Percentiles rank a stretch among this genome's conserved stretches.
These are phyloP conservation scores for Phyllosticta citrichinensis DNA, from an alignment of 2,329 filamentous ascomycete genomes.

Conservation along the genomic window DNA sequence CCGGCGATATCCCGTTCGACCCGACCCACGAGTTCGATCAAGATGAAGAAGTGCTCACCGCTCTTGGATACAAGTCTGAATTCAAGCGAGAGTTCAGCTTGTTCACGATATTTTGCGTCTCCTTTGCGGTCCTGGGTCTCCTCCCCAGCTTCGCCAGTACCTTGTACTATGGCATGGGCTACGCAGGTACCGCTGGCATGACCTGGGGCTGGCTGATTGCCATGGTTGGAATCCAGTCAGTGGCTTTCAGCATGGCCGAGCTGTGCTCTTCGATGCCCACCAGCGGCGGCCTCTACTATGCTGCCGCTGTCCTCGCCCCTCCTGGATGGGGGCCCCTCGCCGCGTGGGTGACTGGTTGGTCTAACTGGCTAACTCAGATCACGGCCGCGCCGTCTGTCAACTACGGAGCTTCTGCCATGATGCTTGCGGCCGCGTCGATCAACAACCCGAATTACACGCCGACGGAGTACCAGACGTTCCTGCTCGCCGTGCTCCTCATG, in stretches of 20 bases:
- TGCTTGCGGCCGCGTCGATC: slow-evolving; percentile 60
- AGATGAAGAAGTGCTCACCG: slow-evolving; percentile 53
- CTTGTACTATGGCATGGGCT: slow-evolving; percentile 57
- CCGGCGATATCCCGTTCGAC: slow-evolving; percentile 40
- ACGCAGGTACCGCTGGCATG: slow-evolving; percentile 45
- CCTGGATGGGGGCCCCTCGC: slow-evolving; percentile 56
- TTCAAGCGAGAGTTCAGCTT: slow-evolving; percentile 63
- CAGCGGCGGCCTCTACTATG: slow-evolving; percentile 63
- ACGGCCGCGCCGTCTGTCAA: slow-evolving; percentile 58
- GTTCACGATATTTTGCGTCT: slow-evolving; percentile 66
- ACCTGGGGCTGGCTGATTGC: slow-evolving; percentile 68
- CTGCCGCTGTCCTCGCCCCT: slow-evolving; percentile 59
- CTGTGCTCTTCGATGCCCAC: slow-evolving; percentile 66
- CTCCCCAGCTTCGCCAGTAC: slow-evolving; percentile 64
- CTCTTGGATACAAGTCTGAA: slow-evolving; percentile 53
- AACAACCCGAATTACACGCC: slow-evolving; percentile 55
- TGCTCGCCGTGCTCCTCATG: slow-evolving; percentile 58
- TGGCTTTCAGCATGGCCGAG: slow-evolving; percentile 57
- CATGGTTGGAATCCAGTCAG: slow-evolving; percentile 61
- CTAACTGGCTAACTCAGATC: slow-evolving; percentile 59
- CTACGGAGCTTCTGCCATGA: slow-evolving; percentile 59
- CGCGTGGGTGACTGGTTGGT: slow-evolving; percentile 60
- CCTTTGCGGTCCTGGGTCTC: slow-evolving; percentile 61
- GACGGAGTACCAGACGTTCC: slow-evolving; percentile 55
- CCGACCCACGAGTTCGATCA: slow-evolving; percentile 35